phyloP scores from a whole-genome alignment of 2,329 filamentous ascomycete genomes.

The Fusarium sp. region DNA sequence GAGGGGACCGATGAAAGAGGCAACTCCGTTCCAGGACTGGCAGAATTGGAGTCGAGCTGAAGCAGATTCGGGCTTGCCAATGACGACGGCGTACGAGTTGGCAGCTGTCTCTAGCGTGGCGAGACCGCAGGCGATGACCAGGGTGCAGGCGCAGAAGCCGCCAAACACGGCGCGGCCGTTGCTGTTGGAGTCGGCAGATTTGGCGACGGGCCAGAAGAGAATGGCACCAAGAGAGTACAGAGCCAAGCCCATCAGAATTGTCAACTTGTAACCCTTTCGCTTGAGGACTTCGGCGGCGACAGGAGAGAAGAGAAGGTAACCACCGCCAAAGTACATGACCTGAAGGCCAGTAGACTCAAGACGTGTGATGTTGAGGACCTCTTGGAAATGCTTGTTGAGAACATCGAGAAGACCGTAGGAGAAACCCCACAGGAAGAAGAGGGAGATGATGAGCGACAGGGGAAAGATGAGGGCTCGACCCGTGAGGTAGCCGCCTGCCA shows the following conservation, averaged over 20 bases:
- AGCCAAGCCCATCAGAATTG: conserved; percentile 74
- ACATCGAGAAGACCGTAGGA: conserved; percentile 60
- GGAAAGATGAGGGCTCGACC: conserved; percentile 63
- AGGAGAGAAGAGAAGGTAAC: conserved; percentile 54
- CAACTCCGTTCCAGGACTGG: conserved; percentile 82
- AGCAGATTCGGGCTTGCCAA: conserved; percentile 49
- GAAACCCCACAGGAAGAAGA: conserved; percentile 62
- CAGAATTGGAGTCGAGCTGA: conserved; percentile 63
- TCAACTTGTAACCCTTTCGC: conserved; percentile 72
- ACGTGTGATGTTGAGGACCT: conserved; percentile 55
- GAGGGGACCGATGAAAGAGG: conserved; percentile 77
- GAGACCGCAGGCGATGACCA: conserved; percentile 79
- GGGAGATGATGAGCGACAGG: conserved; percentile 65
- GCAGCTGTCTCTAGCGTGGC: conserved; percentile 81
- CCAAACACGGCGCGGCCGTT: conserved; percentile 61
- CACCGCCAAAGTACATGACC: conserved; percentile 67
- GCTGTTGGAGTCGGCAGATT: conserved; percentile 53
- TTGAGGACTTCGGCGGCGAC: conserved; percentile 72
- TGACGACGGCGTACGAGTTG: conserved; percentile 73
- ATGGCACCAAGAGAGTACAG: conserved; percentile 73
- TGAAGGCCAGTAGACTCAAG: conserved; percentile 61
- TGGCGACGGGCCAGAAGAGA: conserved; percentile 66
- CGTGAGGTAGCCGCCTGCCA: conserved; percentile 40
- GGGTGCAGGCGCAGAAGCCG: conserved; percentile 79
- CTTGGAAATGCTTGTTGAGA: conserved; percentile 63